phyloP scores from a whole-genome alignment of 148 eudicot genomes.

The Heliamphora exappendiculata region DNA sequence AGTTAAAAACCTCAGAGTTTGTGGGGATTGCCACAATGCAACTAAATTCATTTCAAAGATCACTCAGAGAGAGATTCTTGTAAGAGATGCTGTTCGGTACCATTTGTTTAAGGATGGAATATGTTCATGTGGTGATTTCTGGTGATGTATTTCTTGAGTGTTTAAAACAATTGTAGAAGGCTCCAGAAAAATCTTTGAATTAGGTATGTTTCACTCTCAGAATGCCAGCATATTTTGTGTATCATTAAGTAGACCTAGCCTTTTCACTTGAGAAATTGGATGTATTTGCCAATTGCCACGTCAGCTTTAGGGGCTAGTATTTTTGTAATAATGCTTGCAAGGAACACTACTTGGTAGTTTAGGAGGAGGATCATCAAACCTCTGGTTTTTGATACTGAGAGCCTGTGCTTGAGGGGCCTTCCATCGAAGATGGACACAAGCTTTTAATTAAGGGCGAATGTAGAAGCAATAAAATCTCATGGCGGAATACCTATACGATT shows the following conservation, averaged over 20 bases:
- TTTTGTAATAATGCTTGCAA: background rate
- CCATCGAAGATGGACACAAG: too few species aligned
- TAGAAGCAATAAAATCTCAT: too few species aligned
- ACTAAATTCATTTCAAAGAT: conserved; percentile 84
- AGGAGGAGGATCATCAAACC: too few species aligned
- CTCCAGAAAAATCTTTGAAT: background rate
- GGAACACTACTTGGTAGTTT: too few species aligned
- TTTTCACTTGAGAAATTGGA: conserved; percentile 1
- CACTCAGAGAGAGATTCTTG: conserved; percentile 85
- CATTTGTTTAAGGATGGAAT: conserved; percentile 89
- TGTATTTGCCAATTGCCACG: background rate
- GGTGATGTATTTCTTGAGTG: conserved; percentile 31
- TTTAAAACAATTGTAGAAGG: background rate
- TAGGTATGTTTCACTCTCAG: background rate
- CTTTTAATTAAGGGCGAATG: too few species aligned
- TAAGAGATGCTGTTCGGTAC: conserved; percentile 86
- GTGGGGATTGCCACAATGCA: conserved; percentile 83
- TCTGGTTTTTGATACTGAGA: too few species aligned
- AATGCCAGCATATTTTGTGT: background rate
- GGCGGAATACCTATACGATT: too few species aligned
- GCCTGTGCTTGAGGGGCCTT: too few species aligned
- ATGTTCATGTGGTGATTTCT: conserved; percentile 98
- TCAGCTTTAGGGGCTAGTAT: background rate
- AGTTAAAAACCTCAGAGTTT: conserved; percentile 87
- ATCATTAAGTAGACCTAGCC: background rate